Evolutionary conservation across 1,139 yeast species (phyloP).

Genomic region (Protomyces arabidopsidicola): DNA sequence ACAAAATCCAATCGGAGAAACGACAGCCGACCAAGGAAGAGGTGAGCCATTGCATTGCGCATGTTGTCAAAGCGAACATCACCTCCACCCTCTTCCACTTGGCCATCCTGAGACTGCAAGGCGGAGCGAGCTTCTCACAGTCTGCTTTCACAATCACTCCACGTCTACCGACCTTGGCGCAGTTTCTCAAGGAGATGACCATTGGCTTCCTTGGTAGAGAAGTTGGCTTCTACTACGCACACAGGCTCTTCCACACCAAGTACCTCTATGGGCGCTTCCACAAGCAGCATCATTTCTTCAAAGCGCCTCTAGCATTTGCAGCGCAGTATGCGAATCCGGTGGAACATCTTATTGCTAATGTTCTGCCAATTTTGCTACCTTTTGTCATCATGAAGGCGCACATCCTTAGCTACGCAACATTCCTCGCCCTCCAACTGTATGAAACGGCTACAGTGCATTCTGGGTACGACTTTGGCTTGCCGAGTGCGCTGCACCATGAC

Average conservation of each 20-base stretch:
- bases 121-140: neutral
- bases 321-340: neutral
- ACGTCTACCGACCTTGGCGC: neutral
- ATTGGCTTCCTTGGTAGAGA: neutral
- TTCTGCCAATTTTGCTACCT: neutral
- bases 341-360: neutral
- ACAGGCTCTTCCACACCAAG: neutral
- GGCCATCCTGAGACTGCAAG: neutral
- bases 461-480: neutral
- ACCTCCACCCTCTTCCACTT: neutral
- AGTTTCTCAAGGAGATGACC: neutral
- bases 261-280: neutral
- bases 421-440: neutral
- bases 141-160: neutral
- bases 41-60: neutral
- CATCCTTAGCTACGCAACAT: neutral
- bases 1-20: neutral
- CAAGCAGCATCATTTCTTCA: neutral
- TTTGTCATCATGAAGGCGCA: neutral
- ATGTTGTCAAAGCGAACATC: neutral
- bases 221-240: neutral
- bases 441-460: neutral
- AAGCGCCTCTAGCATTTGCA: neutral
- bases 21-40: constrained; percentile 1
- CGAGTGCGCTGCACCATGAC: neutral